Conservation (phyloP, 371 early-diverging fungal species). For the Zopfochytrium polystomum region DNA sequence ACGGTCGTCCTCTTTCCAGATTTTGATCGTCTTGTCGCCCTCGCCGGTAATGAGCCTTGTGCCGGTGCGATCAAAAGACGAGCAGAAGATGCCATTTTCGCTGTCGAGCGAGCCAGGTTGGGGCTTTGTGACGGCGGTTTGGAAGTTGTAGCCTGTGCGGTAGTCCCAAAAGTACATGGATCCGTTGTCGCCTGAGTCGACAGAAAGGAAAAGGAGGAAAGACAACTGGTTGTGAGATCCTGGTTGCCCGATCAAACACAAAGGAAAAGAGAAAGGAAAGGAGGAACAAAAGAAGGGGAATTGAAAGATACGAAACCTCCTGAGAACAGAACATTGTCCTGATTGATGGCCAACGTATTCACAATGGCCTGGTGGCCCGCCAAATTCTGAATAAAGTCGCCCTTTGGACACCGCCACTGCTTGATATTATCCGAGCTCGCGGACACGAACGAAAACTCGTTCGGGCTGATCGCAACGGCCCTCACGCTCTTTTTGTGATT, state of each 20-base stretch:
- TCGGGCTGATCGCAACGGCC: slow-evolving; percentile 85
- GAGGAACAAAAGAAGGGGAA: slow-evolving; percentile 11
- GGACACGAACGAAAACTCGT: slow-evolving; percentile 89
- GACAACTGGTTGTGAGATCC: not conserved
- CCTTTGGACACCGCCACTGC: slow-evolving; percentile 93
- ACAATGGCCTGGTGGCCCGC: slow-evolving; percentile 85
- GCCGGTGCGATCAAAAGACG: slow-evolving; percentile 92
- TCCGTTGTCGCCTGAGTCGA: slow-evolving; percentile 76
- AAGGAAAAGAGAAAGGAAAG: not conserved
- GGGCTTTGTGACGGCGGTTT: slow-evolving; percentile 73
- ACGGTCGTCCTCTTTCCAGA: slow-evolving; percentile 78
- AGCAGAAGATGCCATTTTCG: slow-evolving; percentile 93
- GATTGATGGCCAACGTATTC: slow-evolving; percentile 83
- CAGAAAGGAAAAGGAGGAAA: slow-evolving; percentile 5
- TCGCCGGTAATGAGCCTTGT: slow-evolving; percentile 94
- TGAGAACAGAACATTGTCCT: slow-evolving; percentile 88
- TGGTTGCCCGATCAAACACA: not conserved
- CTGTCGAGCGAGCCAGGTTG: slow-evolving; percentile 96
- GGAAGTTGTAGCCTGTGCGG: slow-evolving; percentile 93
- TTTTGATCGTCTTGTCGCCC: no score
- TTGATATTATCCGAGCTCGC: slow-evolving; percentile 91
- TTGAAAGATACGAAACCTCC: slow-evolving; percentile 67
- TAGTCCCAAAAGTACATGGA: slow-evolving; percentile 95
- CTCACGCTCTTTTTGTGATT: slow-evolving; percentile 97
- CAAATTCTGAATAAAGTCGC: slow-evolving; percentile 90